Percentiles rank a stretch among this genome's conserved stretches.
These are phyloP conservation scores for Suillus subaureus DNA, from an alignment of 768 basidiomycete genomes.

Conservation along the genomic window DNA sequence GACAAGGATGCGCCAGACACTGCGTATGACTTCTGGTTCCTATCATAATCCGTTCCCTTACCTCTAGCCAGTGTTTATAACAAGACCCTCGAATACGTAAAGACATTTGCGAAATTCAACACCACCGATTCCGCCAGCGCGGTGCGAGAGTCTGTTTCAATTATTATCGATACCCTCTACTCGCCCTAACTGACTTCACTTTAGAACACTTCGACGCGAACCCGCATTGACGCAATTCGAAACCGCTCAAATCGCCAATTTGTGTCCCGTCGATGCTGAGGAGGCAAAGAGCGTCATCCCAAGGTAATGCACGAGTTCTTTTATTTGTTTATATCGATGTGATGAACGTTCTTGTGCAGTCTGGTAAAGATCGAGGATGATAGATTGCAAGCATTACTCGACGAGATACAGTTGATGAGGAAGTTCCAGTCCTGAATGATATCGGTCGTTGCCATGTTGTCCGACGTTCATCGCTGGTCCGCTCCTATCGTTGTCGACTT, in stretches of 20 bases:
- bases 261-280: constrained; percentile 85
- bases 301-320: constrained; percentile 50
- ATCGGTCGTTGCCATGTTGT: neutral
- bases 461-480: neutral
- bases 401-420: constrained; percentile 89
- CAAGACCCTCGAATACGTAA: constrained; percentile 90
- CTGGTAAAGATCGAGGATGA: constrained; percentile 90
- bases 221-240: constrained; percentile 86
- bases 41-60: neutral
- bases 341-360: neutral
- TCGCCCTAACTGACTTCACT: neutral
- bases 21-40: constrained; percentile 50
- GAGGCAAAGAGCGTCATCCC: constrained; percentile 92
- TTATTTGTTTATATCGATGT: neutral
- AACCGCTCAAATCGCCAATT: constrained; percentile 89
- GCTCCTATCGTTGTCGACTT: neutral
- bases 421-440: constrained; percentile 75
- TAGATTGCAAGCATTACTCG: constrained; percentile 74
- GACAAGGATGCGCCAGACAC: constrained; percentile 89
- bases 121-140: constrained; percentile 82
- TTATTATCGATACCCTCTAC: neutral
- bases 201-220: constrained; percentile 77
- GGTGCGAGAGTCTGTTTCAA: constrained; percentile 76
- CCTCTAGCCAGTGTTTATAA: constrained; percentile 73
- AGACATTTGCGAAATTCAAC: constrained; percentile 88